These are phyloP conservation scores for Malassezia slooffiae DNA, from an alignment of 1,284 basidiomycete genomes.

Conservation along the genomic window DNA sequence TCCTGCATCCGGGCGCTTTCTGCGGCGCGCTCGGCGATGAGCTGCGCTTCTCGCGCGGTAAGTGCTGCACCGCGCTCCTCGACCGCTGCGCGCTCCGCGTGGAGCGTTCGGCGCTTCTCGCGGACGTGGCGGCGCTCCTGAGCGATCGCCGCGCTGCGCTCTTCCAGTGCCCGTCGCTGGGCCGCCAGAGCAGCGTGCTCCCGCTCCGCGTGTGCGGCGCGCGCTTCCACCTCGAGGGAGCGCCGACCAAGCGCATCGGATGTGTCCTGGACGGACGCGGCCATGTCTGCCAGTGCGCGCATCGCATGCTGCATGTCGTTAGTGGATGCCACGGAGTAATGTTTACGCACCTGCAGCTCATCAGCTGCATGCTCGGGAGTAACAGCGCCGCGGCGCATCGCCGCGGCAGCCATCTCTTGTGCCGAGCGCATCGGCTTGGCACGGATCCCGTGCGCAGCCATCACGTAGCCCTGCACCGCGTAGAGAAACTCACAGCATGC, in stretches of 20 bases:
- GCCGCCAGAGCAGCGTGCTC: too few species aligned
- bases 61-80: constrained; percentile 2
- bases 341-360: too few species aligned
- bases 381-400: neutral
- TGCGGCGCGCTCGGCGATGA: neutral
- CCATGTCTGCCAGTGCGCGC: neutral
- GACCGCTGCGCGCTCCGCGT: neutral
- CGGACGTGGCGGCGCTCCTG: too few species aligned
- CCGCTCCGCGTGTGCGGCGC: too few species aligned
- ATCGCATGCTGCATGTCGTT: neutral
- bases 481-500: constrained; percentile 4
- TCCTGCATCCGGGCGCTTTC: constrained; percentile 1
- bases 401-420: too few species aligned
- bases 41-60: neutral
- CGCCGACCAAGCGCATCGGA: too few species aligned
- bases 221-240: too few species aligned
- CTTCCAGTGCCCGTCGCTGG: too few species aligned
- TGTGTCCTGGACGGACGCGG: too few species aligned
- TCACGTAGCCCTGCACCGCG: constrained; percentile 11
- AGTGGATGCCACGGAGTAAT: too few species aligned
- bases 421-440: neutral
- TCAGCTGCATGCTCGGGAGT: neutral
- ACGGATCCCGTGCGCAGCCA: constrained; percentile 12
- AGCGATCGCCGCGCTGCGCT: too few species aligned
- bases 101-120: too few species aligned